Conservation (phyloP, 2,329 filamentous ascomycete species). For the Botrytis porri region DNA sequence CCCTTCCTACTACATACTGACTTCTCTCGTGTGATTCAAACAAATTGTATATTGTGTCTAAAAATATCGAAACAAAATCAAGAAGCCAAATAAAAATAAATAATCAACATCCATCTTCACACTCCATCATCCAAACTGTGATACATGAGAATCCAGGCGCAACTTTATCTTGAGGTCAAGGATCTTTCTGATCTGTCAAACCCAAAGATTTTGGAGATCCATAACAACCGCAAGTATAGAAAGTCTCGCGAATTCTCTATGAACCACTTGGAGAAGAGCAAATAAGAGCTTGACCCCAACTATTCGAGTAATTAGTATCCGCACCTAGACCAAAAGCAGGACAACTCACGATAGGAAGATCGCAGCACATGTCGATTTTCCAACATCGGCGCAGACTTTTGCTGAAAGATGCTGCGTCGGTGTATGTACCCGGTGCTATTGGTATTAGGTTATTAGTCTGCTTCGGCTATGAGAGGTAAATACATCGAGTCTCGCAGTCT, state of each 20-base stretch:
- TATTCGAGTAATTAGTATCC: not conserved
- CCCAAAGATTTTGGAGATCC: not conserved
- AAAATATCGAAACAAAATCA: not conserved
- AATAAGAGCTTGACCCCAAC: constrained; percentile 8
- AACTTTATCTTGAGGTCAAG: not conserved
- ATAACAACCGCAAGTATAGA: no score
- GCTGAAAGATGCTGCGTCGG: constrained; percentile 43
- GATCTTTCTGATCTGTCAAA: not conserved
- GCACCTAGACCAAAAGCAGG: no score
- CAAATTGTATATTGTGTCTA: not conserved
- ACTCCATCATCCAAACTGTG: not conserved
- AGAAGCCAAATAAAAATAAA: not conserved
- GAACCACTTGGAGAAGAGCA: not conserved
- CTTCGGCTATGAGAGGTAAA: not conserved
- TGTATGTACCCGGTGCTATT: constrained; percentile 40
- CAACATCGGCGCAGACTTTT: constrained; percentile 31
- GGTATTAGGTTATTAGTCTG: not conserved
- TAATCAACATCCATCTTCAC: not conserved
- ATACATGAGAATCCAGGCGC: not conserved
- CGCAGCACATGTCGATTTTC: constrained; percentile 51
- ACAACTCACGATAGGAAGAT: constrained; percentile 45
- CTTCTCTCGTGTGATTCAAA: not conserved
- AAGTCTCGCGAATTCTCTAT: not conserved
- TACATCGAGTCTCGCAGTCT: constrained; percentile 53
- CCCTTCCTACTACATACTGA: not conserved